Conservation (phyloP, 2,329 filamentous ascomycete species). For the Stagonosporopsis vannaccii region DNA sequence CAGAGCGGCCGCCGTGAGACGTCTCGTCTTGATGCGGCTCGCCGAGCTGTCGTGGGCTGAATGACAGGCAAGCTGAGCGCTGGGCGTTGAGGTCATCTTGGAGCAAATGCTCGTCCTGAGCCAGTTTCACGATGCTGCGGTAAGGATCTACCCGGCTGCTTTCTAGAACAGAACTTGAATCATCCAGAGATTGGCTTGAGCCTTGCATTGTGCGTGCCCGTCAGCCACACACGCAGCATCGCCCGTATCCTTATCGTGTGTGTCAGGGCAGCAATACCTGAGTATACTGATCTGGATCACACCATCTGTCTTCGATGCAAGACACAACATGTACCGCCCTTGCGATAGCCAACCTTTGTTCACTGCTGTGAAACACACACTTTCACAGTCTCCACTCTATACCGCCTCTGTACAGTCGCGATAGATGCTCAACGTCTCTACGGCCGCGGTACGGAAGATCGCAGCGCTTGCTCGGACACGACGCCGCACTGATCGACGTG, state of each 20-base stretch:
- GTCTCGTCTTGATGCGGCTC: constrained; percentile 5
- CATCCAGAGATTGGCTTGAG: constrained; percentile 8
- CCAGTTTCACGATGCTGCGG: constrained; percentile 12
- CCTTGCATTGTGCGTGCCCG: constrained; percentile 2
- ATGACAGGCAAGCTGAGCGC: background rate
- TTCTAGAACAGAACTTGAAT: background rate
- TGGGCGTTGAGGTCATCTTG: background rate
- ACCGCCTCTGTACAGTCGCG: background rate
- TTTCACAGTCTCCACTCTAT: background rate
- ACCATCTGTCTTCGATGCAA: background rate
- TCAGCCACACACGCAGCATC: constrained; percentile 9
- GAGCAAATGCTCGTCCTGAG: constrained; percentile 6
- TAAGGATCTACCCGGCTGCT: constrained; percentile 3
- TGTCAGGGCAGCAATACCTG: background rate
- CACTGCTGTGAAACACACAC: constrained; percentile 1
- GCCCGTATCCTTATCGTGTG: constrained; percentile 2
- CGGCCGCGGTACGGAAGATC: constrained; percentile 18
- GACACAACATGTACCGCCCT: background rate
- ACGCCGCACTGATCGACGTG: constrained; percentile 18
- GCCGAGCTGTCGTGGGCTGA: constrained; percentile 8
- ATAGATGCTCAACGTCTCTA: constrained; percentile 5
- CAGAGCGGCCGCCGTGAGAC: too few relatives aligned
- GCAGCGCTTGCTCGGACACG: constrained; percentile 6
- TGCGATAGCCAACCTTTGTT: background rate
- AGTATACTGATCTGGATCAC: constrained; percentile 3